Evolutionary conservation across 805 yeast genomes (phyloP), one percentile per base, ranked within the genome.

Genomic region (Ogataea ramenticola): DNA sequence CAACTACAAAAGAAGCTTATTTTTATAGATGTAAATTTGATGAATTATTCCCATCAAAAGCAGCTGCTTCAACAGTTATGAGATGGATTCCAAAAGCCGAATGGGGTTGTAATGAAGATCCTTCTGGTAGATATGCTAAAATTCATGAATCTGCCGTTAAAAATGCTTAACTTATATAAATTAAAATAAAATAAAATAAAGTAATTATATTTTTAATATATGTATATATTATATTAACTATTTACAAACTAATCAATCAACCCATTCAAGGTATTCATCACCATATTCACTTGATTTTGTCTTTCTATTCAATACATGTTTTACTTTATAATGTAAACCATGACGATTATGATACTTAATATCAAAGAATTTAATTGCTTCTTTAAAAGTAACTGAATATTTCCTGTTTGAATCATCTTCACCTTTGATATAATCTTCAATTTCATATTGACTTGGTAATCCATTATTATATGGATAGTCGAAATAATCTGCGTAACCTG

Each of bases 21-120:
- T 93, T 96, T 95, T 93, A 93, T 79, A 84, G 99, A 78, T 76
- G 84, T 63, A 86, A 89, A 77, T 93, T 93, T 59, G 99, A 93
- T 68, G 95, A 86, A 59, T 70, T 87, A 57, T 93, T 89, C 85
- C 86, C 90, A 49, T 81, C 82, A 57, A 75, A 80, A 67, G 93
- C 96, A 53, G 99, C 95, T 52, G 97, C 96, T 47, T 71, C 80
- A 35, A 93, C 99, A 17, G 99, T 93, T 48, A 89, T 87, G 97
- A 85, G 99, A 77, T 93, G 99, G 99, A 71, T 93, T 68, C 99
- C 99, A 65, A 93, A 93, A 77, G 98, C 98, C 50, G 99, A 93
- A 68, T 93, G 99, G 99, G 99, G 99, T 54, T 93, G 99, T 72
- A 89, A 90, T 61, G 96, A 83, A 58, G 99, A 93, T 69, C 99